Evolutionary conservation across 768 basidiomycete species (phyloP).

Genomic region (Tricholoma sp.): DNA sequence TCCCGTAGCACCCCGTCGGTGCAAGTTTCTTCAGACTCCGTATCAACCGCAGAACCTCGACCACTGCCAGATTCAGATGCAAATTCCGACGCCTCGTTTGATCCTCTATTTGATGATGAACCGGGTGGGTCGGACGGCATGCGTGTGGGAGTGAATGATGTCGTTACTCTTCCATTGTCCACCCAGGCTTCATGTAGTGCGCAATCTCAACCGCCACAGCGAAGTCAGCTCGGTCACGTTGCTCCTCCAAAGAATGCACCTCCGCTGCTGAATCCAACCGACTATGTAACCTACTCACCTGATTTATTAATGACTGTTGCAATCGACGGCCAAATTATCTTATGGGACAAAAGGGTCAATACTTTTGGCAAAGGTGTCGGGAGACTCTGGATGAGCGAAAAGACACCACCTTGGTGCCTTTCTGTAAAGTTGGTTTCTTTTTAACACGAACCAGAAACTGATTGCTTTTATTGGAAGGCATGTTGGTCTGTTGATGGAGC

Average conservation of each 20-base stretch:
- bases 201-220: slow-evolving; percentile 19
- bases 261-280: slow-evolving; percentile 58
- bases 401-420: slow-evolving; percentile 93
- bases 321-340: slow-evolving; percentile 86
- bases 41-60: slow-evolving; percentile 10
- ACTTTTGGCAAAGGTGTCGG: slow-evolving; percentile 69
- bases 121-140: slow-evolving; percentile 36
- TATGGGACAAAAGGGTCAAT: slow-evolving; percentile 84
- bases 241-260: slow-evolving; percentile 72
- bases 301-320: slow-evolving; percentile 85
- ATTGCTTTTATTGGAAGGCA: slow-evolving; percentile 46
- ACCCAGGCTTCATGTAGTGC: slow-evolving; percentile 9
- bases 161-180: background rate
- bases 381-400: slow-evolving; percentile 83
- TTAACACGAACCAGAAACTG: background rate
- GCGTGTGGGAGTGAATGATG: slow-evolving; percentile 8
- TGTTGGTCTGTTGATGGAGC: slow-evolving; percentile 90
- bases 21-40: slow-evolving; percentile 7
- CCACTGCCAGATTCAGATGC: slow-evolving; percentile 43
- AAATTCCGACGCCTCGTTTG: slow-evolving; percentile 77
- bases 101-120: slow-evolving; percentile 89
- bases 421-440: slow-evolving; percentile 53
- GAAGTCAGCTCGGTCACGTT: slow-evolving; percentile 30
- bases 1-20: slow-evolving; percentile 15
- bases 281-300: slow-evolving; percentile 63